phyloP scores from a whole-genome alignment of 768 basidiomycete genomes.

The Strobilomyces confusus region DNA sequence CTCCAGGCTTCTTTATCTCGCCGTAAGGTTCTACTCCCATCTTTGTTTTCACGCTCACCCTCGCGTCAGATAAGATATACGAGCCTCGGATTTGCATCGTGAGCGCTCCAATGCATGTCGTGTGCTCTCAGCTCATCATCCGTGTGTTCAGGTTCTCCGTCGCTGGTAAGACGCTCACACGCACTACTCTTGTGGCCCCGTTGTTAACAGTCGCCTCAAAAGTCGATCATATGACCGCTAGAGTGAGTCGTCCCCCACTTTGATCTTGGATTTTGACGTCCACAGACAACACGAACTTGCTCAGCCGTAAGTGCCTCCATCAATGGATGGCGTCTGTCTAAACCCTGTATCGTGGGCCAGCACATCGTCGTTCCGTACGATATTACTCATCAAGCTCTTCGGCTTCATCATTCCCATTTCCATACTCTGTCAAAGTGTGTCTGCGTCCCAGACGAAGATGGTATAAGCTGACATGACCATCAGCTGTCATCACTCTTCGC shows the following conservation, averaged over 20 bases:
- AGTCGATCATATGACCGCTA: not conserved
- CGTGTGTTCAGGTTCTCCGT: not conserved
- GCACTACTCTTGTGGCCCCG: not conserved
- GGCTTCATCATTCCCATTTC: conserved; percentile 3
- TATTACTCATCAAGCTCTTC: not conserved
- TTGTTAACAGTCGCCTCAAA: not conserved
- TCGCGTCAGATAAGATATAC: conserved; percentile 5
- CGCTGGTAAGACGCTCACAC: not conserved
- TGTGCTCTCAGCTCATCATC: not conserved
- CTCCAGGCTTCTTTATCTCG: conserved; percentile 5
- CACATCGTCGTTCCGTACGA: not conserved
- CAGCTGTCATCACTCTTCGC: conserved; percentile 14
- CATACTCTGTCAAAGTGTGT: conserved; percentile 9
- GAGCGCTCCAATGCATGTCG: not conserved
- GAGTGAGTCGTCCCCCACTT: not conserved
- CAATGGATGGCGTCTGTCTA: not conserved
- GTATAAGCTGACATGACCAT: not conserved
- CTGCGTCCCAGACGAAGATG: not conserved
- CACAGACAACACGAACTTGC: not conserved
- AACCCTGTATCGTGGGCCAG: not conserved
- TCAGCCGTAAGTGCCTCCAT: conserved; percentile 1
- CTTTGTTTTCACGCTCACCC: not conserved
- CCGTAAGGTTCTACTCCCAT: not conserved
- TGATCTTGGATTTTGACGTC: not conserved
- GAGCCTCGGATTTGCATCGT: conserved; percentile 2